Percentiles rank a stretch among this genome's conserved stretches.
phyloP scores from a whole-genome alignment of 2,329 filamentous ascomycete species.

The Sphaceloma murrayae region DNA sequence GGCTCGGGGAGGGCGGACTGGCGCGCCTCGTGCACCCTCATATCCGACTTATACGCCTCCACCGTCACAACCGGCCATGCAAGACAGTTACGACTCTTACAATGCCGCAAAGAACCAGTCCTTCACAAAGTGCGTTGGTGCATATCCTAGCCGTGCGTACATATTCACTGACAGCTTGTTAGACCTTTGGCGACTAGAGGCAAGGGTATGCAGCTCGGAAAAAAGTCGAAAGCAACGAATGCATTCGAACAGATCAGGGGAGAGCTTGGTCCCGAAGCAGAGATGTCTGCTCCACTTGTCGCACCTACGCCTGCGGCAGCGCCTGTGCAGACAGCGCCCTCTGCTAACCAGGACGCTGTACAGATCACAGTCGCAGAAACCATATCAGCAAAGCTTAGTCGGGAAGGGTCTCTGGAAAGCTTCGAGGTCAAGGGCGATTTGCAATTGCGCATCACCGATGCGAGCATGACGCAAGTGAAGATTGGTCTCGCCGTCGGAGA shows the following conservation, averaged over 20 bases:
- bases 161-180: conserved; percentile 24
- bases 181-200: conserved; percentile 63
- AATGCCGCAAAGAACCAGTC: conserved; percentile 96
- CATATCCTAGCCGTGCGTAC: neutral
- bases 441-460: conserved; percentile 79
- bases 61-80: conserved; percentile 60
- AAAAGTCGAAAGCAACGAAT: conserved; percentile 95
- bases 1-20: conserved; percentile 48
- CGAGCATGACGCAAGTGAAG: conserved; percentile 83
- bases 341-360: conserved; percentile 67
- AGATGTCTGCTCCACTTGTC: conserved; percentile 62
- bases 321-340: conserved; percentile 41
- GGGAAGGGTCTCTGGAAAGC: conserved; percentile 78
- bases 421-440: conserved; percentile 88
- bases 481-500: conserved; percentile 67
- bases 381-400: conserved; percentile 80
- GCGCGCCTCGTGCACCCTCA: conserved; percentile 61
- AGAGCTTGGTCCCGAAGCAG: conserved; percentile 78
- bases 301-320: conserved; percentile 44
- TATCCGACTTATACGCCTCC: conserved; percentile 87
- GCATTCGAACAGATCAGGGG: conserved; percentile 94
- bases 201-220: conserved; percentile 98
- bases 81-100: conserved; percentile 85
- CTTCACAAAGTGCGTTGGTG: conserved; percentile 55
- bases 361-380: conserved; percentile 80